Conservation (phyloP, 1,139 yeast species). For the Barnettozyma hawaiiensis region DNA sequence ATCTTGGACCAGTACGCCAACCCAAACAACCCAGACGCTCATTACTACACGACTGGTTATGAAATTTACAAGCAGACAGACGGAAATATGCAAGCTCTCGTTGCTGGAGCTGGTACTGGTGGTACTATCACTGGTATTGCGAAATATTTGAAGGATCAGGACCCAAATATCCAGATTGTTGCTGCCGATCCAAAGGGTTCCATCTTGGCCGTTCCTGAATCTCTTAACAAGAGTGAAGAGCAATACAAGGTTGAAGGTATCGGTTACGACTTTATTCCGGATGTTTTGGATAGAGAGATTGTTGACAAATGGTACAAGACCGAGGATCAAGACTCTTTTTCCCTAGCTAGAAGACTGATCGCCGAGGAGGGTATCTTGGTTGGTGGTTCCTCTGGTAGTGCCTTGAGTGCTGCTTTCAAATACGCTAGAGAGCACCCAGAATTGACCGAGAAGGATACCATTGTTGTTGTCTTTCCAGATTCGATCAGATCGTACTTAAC, state of each 20-base stretch:
- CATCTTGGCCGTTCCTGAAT: constrained; percentile 74
- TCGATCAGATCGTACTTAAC: constrained; percentile 83
- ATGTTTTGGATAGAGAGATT: constrained; percentile 60
- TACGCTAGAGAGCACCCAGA: constrained; percentile 56
- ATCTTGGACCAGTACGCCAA: constrained; percentile 82
- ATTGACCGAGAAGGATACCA: constrained; percentile 65
- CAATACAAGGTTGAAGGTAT: constrained; percentile 86
- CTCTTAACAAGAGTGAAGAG: constrained; percentile 54
- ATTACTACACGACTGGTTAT: constrained; percentile 77
- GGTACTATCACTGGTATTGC: constrained; percentile 80
- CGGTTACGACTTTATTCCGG: constrained; percentile 86
- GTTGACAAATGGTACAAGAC: constrained; percentile 86
- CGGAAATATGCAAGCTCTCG: constrained; percentile 67
- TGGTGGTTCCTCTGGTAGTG: constrained; percentile 86
- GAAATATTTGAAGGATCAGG: constrained; percentile 67
- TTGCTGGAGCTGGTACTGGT: constrained; percentile 93
- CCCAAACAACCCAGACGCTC: constrained; percentile 77
- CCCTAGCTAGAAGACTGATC: constrained; percentile 76
- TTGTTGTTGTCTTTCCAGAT: constrained; percentile 84
- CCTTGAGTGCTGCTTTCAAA: constrained; percentile 73
- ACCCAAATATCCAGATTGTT: constrained; percentile 54
- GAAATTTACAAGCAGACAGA: constrained; percentile 82
- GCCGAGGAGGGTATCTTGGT: constrained; percentile 83
- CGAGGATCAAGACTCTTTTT: constrained; percentile 75
- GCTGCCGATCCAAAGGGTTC: constrained; percentile 91